Evolutionary conservation across 768 basidiomycete genomes (phyloP), one percentile per base, ranked within the genome.

Genomic region (Daedaleopsis nitida): DNA sequence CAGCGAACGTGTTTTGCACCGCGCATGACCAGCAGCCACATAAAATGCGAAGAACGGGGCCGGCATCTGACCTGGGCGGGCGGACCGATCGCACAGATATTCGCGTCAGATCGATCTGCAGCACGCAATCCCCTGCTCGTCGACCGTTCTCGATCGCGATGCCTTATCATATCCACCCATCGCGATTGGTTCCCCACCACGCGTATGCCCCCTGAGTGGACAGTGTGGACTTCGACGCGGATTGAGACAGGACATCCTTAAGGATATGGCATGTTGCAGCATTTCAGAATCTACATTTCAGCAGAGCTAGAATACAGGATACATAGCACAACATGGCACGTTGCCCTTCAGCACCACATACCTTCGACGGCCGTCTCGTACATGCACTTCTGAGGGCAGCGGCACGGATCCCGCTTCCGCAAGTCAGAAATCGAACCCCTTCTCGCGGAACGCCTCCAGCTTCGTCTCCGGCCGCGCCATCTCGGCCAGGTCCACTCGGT

Each of bases 351-450:
- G 24, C 52, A 23, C 19, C 3, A 49, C 49, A 14, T 24, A 35
- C 39, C 27, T 32, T 3, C 27, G 27, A 32, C 27, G 7, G 3
- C 27, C 27, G 7, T 32, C 27, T 32, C 27, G 27, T 7, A 7
- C 27, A 32, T 32, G 7, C 27, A 3, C 27, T 32, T 32, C 27
- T 32, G 27, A 32, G 27, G 27, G 27, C 27, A 7, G 27, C 27
- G 27, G 27, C 27, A 32, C 27, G 27, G n/a, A n/a, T n/a, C n/a
- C n/a, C n/a, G 50, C 35, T 35, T 38, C 35, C 35, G 43, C 49
- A n/a, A 16, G 32, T 65, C 61, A 96, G 71, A 97, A 98, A 59
- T 98, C 96, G 70, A 98, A 93, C 4, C 95, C 95, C 62, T 91
- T 87, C 63, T 78, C 78, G 50, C 92, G 81, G 79, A 98, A 99